These are phyloP conservation scores for Fraxinus americana DNA, from an alignment of 257 asterid genomes.

Conservation along the genomic window DNA sequence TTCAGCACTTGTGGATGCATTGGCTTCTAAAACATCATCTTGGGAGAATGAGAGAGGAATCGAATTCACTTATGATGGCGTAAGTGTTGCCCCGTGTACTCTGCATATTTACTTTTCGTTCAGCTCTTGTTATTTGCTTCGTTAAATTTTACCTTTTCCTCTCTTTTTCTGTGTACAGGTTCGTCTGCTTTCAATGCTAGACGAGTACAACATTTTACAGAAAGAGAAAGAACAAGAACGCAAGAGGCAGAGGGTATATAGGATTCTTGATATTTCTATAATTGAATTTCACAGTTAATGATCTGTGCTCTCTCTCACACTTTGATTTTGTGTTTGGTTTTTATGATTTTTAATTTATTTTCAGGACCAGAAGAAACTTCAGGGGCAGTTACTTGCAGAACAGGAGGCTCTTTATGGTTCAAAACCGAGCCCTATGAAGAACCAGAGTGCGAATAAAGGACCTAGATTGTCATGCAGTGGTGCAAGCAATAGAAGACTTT, in stretches of 20 bases:
- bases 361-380: constrained; percentile 87
- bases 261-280: background rate
- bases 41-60: constrained; percentile 92
- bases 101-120: background rate
- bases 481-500: constrained; percentile 50
- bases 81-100: constrained; percentile 37
- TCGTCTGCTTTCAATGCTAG: constrained; percentile 85
- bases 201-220: constrained; percentile 65
- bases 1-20: constrained; percentile 84
- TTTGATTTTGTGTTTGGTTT: background rate
- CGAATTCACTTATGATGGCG: constrained; percentile 87
- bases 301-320: constrained; percentile 10
- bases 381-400: constrained; percentile 58
- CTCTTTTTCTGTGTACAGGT: constrained; percentile 47
- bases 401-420: constrained; percentile 65
- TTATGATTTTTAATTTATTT: constrained; percentile 5
- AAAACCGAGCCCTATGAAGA: constrained; percentile 68
- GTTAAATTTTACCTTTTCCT: constrained; percentile 10
- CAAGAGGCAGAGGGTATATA: constrained; percentile 88
- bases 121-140: background rate
- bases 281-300: background rate
- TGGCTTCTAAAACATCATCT: constrained; percentile 70
- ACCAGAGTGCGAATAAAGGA: constrained; percentile 58
- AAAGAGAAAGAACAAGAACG: constrained; percentile 89
- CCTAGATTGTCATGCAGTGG: constrained; percentile 58